These are phyloP conservation scores for Chlorella sp. DNA, from an alignment of 139 green algal genomes.

Conservation along the genomic window DNA sequence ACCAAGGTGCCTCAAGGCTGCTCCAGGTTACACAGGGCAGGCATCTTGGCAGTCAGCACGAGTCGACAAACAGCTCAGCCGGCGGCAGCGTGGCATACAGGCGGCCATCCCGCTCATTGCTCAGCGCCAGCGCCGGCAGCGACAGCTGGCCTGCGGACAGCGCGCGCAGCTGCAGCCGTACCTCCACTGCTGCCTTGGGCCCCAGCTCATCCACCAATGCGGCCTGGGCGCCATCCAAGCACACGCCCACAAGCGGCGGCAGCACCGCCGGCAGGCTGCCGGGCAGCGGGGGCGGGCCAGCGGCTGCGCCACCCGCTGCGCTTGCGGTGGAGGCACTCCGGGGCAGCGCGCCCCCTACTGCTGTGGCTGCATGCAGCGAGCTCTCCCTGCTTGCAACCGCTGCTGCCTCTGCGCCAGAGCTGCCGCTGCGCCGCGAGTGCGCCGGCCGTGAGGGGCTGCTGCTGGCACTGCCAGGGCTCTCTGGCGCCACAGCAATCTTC, in stretches of 20 bases:
- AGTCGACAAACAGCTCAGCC: slow-evolving; percentile 24
- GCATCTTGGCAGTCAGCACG: not conserved
- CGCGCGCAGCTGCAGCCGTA: slow-evolving; percentile 10
- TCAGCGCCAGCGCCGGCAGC: not conserved
- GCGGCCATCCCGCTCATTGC: not conserved
- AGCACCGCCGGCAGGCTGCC: not conserved
- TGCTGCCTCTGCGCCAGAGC: not conserved
- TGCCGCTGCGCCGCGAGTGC: no score
- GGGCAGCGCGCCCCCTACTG: not conserved
- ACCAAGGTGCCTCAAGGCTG: no score
- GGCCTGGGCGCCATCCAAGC: slow-evolving; percentile 1
- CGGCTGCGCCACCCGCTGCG: not conserved
- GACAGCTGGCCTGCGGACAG: not conserved
- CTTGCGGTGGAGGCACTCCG: not conserved
- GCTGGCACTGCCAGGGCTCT: not conserved
- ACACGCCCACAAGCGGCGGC: not conserved
- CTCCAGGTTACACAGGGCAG: not conserved
- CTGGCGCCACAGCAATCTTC: not conserved
- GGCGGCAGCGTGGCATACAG: slow-evolving; percentile 7
- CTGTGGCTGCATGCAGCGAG: not conserved
- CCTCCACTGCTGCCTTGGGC: not conserved
- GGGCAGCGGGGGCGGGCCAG: not conserved
- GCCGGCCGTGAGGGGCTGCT: not conserved
- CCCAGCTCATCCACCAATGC: not conserved
- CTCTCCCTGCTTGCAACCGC: not conserved